Conservation (phyloP, 805 yeast species). For the Metschnikowia gruessii region DNA sequence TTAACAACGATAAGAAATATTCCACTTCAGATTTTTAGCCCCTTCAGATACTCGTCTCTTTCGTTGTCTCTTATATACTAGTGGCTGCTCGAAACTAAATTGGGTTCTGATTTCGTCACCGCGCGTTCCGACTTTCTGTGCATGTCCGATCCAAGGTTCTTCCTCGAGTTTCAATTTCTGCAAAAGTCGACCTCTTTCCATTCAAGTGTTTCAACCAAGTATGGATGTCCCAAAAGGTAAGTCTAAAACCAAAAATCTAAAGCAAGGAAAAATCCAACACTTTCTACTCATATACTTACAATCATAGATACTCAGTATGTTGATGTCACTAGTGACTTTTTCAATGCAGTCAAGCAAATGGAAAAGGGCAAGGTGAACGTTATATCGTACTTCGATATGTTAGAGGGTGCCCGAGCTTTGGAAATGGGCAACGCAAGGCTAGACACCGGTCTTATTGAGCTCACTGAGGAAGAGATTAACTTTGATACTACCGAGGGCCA, state of each 20-base stretch:
- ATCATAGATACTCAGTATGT: conserved; percentile 2
- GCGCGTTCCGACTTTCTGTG: not conserved
- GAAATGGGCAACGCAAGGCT: conserved; percentile 70
- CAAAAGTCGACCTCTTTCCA: not conserved
- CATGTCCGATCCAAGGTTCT: not conserved
- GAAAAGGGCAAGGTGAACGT: conserved; percentile 52
- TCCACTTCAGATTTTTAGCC: no score
- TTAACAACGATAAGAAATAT: no score
- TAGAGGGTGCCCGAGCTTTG: conserved; percentile 85
- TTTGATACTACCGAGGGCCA: conserved; percentile 45
- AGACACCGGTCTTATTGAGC: conserved; percentile 70
- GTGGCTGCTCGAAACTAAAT: not conserved
- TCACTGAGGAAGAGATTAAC: conserved; percentile 41
- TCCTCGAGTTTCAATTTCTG: not conserved
- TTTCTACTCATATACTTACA: conserved; percentile 1
- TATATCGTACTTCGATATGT: conserved; percentile 57
- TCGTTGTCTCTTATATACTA: not conserved
- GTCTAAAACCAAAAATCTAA: not conserved
- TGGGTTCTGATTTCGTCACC: not conserved
- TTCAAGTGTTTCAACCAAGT: not conserved
- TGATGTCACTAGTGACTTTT: conserved; percentile 59
- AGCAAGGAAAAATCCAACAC: not conserved
- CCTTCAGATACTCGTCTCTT: no score
- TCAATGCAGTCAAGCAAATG: conserved; percentile 30
- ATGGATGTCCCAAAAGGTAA: not conserved